Evolutionary conservation across 148 eudicot genomes (phyloP).

Genomic region (Gaultheria prostrata): DNA sequence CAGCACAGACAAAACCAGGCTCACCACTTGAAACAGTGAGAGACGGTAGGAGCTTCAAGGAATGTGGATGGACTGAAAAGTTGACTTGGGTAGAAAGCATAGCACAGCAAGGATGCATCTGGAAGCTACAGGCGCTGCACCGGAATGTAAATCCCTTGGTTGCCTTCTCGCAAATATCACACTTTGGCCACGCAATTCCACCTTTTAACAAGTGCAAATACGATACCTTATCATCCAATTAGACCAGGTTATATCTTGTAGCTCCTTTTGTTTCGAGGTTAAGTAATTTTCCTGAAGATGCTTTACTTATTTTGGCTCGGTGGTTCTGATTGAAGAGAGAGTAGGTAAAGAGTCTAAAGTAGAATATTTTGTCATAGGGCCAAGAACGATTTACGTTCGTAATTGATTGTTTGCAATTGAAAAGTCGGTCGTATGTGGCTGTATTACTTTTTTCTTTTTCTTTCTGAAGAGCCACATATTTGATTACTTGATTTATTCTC

Average conservation of each 20-base stretch:
- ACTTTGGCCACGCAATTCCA: slow-evolving; percentile 59
- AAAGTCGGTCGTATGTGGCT: neutral
- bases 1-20: slow-evolving; percentile 38
- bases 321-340: neutral
- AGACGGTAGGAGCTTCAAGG: slow-evolving; percentile 52
- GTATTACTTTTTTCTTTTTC: too few relatives aligned
- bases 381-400: neutral
- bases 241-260: neutral
- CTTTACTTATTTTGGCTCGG: neutral
- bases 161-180: slow-evolving; percentile 70
- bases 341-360: neutral
- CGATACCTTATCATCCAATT: neutral
- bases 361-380: neutral
- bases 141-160: slow-evolving; percentile 59
- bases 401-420: neutral
- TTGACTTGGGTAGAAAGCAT: slow-evolving; percentile 65
- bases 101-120: slow-evolving; percentile 86
- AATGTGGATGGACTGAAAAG: slow-evolving; percentile 58
- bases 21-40: slow-evolving; percentile 10
- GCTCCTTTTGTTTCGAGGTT: neutral
- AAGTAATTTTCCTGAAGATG: neutral
- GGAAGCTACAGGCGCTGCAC: slow-evolving; percentile 78
- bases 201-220: slow-evolving; percentile 26
- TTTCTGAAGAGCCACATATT: too few relatives aligned
- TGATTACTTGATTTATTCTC: neutral